Conservation (phyloP, 495 filamentous ascomycete genomes). For the Aspergillus sclerotioniger region DNA sequence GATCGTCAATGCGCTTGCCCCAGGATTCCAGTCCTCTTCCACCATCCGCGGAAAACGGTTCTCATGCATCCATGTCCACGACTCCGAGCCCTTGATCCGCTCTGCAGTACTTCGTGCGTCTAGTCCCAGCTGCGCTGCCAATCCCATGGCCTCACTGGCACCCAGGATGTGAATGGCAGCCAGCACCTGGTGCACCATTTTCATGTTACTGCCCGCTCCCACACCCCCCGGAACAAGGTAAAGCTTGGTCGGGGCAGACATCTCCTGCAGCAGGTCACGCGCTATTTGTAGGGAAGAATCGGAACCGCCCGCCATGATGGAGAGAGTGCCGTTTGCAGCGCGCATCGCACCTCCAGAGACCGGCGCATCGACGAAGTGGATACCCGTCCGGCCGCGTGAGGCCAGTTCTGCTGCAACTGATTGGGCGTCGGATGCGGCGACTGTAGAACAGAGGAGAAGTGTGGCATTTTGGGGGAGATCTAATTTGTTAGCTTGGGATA, state of each 20-base stretch:
- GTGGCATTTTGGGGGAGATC: conserved; percentile 56
- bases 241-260: conserved; percentile 60
- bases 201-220: conserved; percentile 81
- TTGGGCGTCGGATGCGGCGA: conserved; percentile 64
- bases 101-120: conserved; percentile 57
- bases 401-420: conserved; percentile 56
- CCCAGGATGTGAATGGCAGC: conserved; percentile 74
- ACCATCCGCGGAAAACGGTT: conserved; percentile 70
- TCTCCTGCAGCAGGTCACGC: conserved; percentile 57
- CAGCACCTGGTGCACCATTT: conserved; percentile 82
- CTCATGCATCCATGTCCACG: conserved; percentile 79
- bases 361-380: conserved; percentile 69
- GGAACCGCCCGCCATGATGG: conserved; percentile 73
- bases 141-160: conserved; percentile 69
- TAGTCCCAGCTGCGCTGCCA: conserved; percentile 66
- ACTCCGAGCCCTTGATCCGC: conserved; percentile 56
- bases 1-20: conserved; percentile 66
- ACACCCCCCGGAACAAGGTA: conserved; percentile 73
- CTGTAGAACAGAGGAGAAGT: conserved; percentile 73
- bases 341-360: conserved; percentile 75
- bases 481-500: conserved; percentile 1
- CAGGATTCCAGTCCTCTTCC: conserved; percentile 62
- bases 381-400: conserved; percentile 53
- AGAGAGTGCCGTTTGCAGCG: conserved; percentile 73
- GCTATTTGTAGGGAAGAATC: conserved; percentile 58